Base-by-base conservation (phyloP, 495 filamentous ascomycete genomes). In the Jackrogersella minutella region DNA sequence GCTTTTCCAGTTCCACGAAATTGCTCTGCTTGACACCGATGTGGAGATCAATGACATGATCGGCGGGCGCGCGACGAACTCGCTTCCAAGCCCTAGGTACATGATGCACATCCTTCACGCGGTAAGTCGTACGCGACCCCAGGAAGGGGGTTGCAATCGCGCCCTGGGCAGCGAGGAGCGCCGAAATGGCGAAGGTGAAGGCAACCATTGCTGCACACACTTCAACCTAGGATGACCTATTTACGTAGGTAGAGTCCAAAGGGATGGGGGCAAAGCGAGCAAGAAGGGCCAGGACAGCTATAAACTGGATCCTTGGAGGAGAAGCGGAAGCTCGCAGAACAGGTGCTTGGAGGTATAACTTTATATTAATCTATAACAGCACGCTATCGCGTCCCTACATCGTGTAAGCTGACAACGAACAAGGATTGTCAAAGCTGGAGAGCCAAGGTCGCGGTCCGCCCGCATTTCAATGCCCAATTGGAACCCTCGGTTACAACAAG, bases 41-140 rank as follows among this genome's bases (percentile, higher is more conserved):
- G 40, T 70, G 68, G 26, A 66, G 62, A 19, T 66, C 55, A 44
- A 70, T 73, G 28, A 73, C 55, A 19, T 80, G 72, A 14, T 22
- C 83, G 79, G 75, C 73, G 2, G 82, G 76, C 0, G 85, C 83
- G 17, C 79, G 75, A 53, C 77, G 77, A 22, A 80, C 62, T n/a
- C 73, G 66, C 11, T 55, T 75, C 85, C 85, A 87, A 55, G 72
- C 72, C 24, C 67, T 68, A 16, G 85, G 84, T 7, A 82, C 79
- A 55, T 68, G 56, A 58, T 86, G 83, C 22, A 74, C 67, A 33
- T 86, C 85, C 69, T 86, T 87, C 44, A 86, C 77, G 11, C 71
- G 76, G 66, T 86, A 86, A 10, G 70, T 49, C n/a, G 74, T 74
- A 17, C 76, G 74, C 10, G 75, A 68, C 22, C 63, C 51, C 36